These are phyloP conservation scores for Flagelloscypha sp. DNA, from an alignment of 768 basidiomycete genomes.

Conservation along the genomic window DNA sequence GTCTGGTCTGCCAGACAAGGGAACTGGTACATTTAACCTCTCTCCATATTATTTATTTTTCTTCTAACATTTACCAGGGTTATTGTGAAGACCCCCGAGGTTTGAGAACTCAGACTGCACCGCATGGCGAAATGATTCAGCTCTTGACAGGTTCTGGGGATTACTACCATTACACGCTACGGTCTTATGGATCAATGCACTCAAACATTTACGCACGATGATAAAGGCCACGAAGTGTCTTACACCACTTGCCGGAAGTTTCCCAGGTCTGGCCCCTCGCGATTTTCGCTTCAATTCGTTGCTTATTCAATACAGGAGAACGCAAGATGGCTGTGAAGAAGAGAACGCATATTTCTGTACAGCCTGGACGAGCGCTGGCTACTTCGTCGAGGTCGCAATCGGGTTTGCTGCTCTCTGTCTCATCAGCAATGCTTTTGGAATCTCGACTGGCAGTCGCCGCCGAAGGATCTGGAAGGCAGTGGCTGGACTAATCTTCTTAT, in stretches of 20 bases:
- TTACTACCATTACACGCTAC: constrained; percentile 46
- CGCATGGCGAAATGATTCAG: too few relatives aligned
- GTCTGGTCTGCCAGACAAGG: neutral
- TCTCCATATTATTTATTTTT: neutral
- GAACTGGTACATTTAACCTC: neutral
- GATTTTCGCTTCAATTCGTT: constrained; percentile 15
- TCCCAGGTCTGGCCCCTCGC: constrained; percentile 44
- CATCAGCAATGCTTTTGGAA: constrained; percentile 52
- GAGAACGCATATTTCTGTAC: constrained; percentile 55
- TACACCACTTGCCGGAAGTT: constrained; percentile 59
- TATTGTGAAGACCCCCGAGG: constrained; percentile 32
- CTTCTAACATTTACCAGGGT: constrained; percentile 26
- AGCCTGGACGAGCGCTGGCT: constrained; percentile 64
- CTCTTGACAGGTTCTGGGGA: too few relatives aligned
- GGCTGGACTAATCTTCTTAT: constrained; percentile 41
- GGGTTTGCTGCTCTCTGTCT: constrained; percentile 57
- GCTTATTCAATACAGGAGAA: too few relatives aligned
- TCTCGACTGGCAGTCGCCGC: constrained; percentile 65
- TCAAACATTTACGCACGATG: constrained; percentile 38
- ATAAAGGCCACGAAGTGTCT: constrained; percentile 37
- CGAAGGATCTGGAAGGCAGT: constrained; percentile 72
- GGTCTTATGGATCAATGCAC: constrained; percentile 52
- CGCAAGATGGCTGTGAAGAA: constrained; percentile 34
- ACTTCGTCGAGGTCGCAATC: constrained; percentile 53
- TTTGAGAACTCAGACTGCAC: constrained; percentile 38